Conservation (phyloP, 129 eudicot species). For the Rutidosis leptorrhynchoides region DNA sequence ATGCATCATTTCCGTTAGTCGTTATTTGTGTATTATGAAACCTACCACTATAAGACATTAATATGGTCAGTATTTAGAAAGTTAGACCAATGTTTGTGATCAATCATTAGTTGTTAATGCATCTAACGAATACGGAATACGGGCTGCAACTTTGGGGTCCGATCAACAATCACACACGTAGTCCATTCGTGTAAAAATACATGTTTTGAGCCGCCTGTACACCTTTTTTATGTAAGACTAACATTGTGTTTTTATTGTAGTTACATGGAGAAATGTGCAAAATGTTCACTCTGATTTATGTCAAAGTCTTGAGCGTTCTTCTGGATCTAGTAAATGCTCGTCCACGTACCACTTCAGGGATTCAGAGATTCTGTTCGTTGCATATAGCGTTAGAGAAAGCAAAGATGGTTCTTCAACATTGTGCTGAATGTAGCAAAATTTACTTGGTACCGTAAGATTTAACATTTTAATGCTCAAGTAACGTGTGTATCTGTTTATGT, state of each 20-base stretch:
- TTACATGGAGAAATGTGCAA: too few species aligned
- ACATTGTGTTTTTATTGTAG: too few species aligned
- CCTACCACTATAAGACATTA: background rate
- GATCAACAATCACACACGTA: too few species aligned
- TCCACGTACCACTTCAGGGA: conserved; percentile 94
- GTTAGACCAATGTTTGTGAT: background rate
- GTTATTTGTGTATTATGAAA: conserved; percentile 9
- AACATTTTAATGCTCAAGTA: too few species aligned
- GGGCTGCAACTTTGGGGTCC: too few species aligned
- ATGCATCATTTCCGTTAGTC: too few species aligned
- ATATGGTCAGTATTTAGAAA: background rate
- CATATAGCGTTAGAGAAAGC: conserved; percentile 96
- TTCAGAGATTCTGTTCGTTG: conserved; percentile 88
- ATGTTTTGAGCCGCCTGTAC: background rate
- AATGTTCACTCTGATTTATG: too few species aligned
- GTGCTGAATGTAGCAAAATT: too few species aligned
- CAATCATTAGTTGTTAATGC: too few species aligned
- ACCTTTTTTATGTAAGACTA: conserved; percentile 8
- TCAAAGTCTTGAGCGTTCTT: conserved; percentile 67
- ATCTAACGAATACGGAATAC: background rate
- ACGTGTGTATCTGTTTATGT: too few species aligned
- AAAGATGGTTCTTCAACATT: conserved; percentile 74
- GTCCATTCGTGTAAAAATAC: background rate
- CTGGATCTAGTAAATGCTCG: conserved; percentile 86
- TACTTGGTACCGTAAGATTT: too few species aligned